Conservation (phyloP, 2,329 filamentous ascomycete genomes). For the Arthrobotrys iridis region DNA sequence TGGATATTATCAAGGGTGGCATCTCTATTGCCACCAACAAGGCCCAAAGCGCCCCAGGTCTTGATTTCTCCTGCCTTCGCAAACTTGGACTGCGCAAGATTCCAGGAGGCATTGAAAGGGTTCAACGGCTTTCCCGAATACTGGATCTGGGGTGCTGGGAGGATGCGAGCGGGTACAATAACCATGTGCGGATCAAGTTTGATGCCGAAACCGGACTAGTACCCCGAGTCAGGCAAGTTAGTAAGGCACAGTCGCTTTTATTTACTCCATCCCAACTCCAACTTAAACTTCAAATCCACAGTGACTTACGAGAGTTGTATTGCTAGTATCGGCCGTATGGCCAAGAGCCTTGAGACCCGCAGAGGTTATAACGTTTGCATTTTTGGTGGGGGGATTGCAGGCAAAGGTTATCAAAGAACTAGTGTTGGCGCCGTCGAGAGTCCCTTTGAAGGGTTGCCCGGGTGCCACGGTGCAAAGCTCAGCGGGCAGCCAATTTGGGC, state of each 20-base stretch:
- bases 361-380: slow-evolving; percentile 72
- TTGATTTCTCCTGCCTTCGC: slow-evolving; percentile 65
- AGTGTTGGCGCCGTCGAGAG: slow-evolving; percentile 71
- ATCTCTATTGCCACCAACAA: slow-evolving; percentile 36
- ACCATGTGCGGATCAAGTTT: slow-evolving; percentile 71
- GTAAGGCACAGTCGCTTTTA: not conserved
- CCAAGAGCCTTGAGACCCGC: slow-evolving; percentile 70
- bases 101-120: slow-evolving; percentile 73
- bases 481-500: slow-evolving; percentile 73
- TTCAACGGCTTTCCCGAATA: slow-evolving; percentile 65
- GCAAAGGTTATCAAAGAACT: slow-evolving; percentile 77
- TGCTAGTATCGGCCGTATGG: slow-evolving; percentile 64
- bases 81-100: slow-evolving; percentile 71
- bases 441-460: slow-evolving; percentile 72
- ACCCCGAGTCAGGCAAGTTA: not conserved
- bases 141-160: slow-evolving; percentile 69
- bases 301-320: slow-evolving; percentile 58
- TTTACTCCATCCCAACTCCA: not conserved
- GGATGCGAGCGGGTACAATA: slow-evolving; percentile 76
- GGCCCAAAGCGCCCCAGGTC: slow-evolving; percentile 63
- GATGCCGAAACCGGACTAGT: slow-evolving; percentile 70
- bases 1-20: slow-evolving; percentile 19
- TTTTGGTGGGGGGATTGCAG: slow-evolving; percentile 72
- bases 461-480: slow-evolving; percentile 73
- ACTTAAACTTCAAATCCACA: not conserved